phyloP scores from a whole-genome alignment of 2,329 filamentous ascomycete genomes.

The Arthroderma uncinatum region DNA sequence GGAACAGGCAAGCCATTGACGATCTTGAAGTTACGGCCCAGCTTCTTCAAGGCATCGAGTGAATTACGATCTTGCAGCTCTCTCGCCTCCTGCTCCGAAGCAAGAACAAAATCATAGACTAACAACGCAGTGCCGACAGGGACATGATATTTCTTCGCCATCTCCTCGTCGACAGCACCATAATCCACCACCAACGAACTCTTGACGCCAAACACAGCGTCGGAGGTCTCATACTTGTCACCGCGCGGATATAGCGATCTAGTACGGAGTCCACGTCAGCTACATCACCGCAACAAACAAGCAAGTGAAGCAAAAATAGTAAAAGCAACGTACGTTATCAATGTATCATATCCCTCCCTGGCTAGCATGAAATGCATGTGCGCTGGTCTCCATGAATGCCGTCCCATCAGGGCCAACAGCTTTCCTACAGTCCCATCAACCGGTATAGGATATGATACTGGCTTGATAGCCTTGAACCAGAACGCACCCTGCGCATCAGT shows the following conservation, averaged over 20 bases:
- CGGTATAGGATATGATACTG: slow-evolving; percentile 76
- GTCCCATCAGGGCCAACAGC: slow-evolving; percentile 51
- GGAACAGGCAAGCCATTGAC: slow-evolving; percentile 67
- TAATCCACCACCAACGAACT: slow-evolving; percentile 62
- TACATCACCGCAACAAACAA: slow-evolving; percentile 37
- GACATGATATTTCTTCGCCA: slow-evolving; percentile 51
- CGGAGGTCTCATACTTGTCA: slow-evolving; percentile 70
- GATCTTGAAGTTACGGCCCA: slow-evolving; percentile 60
- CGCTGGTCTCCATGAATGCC: slow-evolving; percentile 66
- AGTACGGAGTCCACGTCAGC: no score
- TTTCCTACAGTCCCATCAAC: slow-evolving; percentile 73
- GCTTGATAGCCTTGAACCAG: slow-evolving; percentile 76
- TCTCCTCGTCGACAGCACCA: slow-evolving; percentile 41
- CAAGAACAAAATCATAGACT: slow-evolving; percentile 66
- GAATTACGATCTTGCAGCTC: slow-evolving; percentile 56
- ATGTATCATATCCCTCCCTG: slow-evolving; percentile 63
- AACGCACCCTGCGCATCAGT: slow-evolving; percentile 63
- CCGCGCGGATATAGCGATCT: slow-evolving; percentile 58
- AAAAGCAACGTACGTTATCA: slow-evolving; percentile 55
- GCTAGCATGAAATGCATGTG: slow-evolving; percentile 88
- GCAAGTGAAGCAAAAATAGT: slow-evolving; percentile 26
- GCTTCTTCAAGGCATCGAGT: slow-evolving; percentile 52
- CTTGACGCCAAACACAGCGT: slow-evolving; percentile 82
- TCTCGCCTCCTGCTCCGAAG: slow-evolving; percentile 57
- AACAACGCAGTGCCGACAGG: slow-evolving; percentile 53